phyloP scores from a whole-genome alignment of 2,329 filamentous ascomycete genomes.

The Amauroascus verrucosus region DNA sequence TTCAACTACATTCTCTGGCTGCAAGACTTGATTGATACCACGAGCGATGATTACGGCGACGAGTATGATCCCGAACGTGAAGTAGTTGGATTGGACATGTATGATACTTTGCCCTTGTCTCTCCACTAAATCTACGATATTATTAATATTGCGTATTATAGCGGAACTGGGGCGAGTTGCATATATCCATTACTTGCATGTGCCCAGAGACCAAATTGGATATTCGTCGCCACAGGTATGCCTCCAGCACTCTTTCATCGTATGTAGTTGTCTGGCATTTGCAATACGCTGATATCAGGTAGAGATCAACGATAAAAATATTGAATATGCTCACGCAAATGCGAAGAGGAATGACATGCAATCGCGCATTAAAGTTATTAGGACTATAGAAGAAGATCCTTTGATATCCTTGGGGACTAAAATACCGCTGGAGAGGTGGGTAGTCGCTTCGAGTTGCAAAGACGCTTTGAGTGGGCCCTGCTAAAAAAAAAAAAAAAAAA shows the following conservation, averaged over 20 bases:
- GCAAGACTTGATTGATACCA: constrained; percentile 67
- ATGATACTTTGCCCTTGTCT: constrained; percentile 22
- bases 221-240: constrained; percentile 56
- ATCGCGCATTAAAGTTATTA: constrained; percentile 53
- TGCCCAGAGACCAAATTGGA: constrained; percentile 57
- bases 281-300: constrained; percentile 5
- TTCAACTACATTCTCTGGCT: constrained; percentile 90
- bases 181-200: constrained; percentile 84
- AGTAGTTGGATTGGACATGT: constrained; percentile 65
- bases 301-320: constrained; percentile 66
- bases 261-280: not conserved
- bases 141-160: constrained; percentile 21
- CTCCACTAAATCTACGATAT: not conserved
- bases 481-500: not conserved
- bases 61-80: constrained; percentile 46
- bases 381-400: constrained; percentile 41
- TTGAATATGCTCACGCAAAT: constrained; percentile 58
- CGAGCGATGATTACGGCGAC: constrained; percentile 38
- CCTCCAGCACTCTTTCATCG: not conserved
- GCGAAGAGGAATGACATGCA: constrained; percentile 55
- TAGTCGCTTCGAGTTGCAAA: not conserved
- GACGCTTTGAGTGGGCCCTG: not conserved
- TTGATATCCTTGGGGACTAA: constrained; percentile 55
- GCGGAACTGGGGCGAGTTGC: constrained; percentile 77
- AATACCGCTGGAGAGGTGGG: constrained; percentile 21